A percentile compares a stretch with the other conserved stretches of the same genome.
These are phyloP conservation scores for Gremmenia infestans DNA, from an alignment of 2,329 filamentous ascomycete genomes.

Conservation along the genomic window DNA sequence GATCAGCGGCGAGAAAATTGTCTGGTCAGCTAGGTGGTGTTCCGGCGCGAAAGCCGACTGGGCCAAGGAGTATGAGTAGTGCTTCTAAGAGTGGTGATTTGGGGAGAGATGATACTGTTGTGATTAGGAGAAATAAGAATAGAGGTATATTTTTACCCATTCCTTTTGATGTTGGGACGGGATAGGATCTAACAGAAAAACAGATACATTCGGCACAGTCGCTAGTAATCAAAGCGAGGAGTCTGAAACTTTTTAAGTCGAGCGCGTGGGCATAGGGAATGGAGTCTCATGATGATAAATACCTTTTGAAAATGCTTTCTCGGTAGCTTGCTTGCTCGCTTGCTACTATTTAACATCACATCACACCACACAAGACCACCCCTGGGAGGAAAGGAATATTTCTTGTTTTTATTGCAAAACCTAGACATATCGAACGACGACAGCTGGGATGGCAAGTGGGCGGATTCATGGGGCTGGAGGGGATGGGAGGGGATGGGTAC, in stretches of 20 bases:
- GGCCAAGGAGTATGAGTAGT: conserved; percentile 32
- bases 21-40: conserved; percentile 23
- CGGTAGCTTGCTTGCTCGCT: too few relatives aligned
- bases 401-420: not conserved
- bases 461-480: too few relatives aligned
- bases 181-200: not conserved
- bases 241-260: conserved; percentile 45
- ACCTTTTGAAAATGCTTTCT: not conserved
- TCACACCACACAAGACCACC: not conserved
- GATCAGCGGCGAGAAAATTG: conserved; percentile 23
- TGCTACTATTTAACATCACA: not conserved
- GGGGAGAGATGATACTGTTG: conserved; percentile 27
- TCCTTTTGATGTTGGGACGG: not conserved
- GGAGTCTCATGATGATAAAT: not conserved
- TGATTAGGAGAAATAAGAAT: conserved; percentile 36
- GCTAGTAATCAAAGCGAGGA: conserved; percentile 42
- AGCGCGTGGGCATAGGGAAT: not conserved
- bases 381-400: not conserved
- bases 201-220: conserved; percentile 45
- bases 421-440: not conserved
- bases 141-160: conserved; percentile 42
- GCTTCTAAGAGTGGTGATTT: conserved; percentile 25
- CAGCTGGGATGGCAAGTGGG: too few relatives aligned
- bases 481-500: too few relatives aligned
- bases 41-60: conserved; percentile 31